Evolutionary conservation across 2,329 filamentous ascomycete genomes (phyloP), one percentile per base, ranked within the genome.

Genomic region (Fusarium siculi): DNA sequence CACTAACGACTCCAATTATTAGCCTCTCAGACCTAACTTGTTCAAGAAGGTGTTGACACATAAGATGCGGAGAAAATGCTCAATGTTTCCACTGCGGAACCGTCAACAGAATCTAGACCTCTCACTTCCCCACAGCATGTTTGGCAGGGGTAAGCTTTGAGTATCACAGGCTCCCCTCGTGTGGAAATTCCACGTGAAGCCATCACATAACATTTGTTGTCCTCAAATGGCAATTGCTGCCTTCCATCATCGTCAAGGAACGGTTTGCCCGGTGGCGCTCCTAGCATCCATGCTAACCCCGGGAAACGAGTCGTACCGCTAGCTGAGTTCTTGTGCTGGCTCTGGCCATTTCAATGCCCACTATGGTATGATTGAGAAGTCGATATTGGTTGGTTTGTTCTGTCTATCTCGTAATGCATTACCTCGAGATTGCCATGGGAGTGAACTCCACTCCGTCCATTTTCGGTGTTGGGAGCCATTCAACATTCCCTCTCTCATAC

Each of bases 401-500:
- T 63, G 34, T 18, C 50, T 58, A 64, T 58, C 36, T 28, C 70
- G 28, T 34, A 61, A 43, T 55, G 30, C 21, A 44, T 68, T 52
- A 70, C 46, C 55, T 54, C 40, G 71, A 57, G 44, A 56, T 72
- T 47, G 66, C 63, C 77, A 83, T 78, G 23, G 74, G 68, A 28
- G 75, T 62, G 76, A 88, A 87, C 9, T 72, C 75, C 46, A 82
- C 77, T 1, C 85, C 86, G 9, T 86, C 82, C 74, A 87, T 75
- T 28, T 79, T 74, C 14, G 87, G 87, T 16, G 78, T 80, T 44
- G 80, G 78, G 63, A 79, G 73, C 69, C 74, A 76, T 59, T 83
- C 76, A 40, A 84, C 76, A 66, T 81, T 72, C 15, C 87, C 86
- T 60, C 81, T 80, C 75, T 87, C 82, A 63, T 88, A 87, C 77